phyloP scores from a whole-genome alignment of 2,329 filamentous ascomycete genomes.

The Allantophomopsis lycopodina region DNA sequence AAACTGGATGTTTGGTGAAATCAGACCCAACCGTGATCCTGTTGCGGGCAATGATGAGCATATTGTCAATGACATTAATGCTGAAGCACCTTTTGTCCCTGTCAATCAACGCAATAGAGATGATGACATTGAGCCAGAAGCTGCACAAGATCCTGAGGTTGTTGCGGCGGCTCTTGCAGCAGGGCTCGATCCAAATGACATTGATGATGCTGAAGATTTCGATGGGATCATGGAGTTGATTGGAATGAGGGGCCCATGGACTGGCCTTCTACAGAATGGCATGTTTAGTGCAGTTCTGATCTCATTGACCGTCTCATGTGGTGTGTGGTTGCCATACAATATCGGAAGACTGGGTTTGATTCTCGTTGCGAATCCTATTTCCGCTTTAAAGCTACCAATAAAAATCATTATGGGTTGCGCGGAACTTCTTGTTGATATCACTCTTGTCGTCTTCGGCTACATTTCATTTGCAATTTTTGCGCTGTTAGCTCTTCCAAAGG shows the following conservation, averaged over 20 bases:
- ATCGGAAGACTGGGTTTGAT: constrained; percentile 76
- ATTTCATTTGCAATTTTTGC: constrained; percentile 28
- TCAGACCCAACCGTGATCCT: constrained; percentile 29
- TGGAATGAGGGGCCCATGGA: constrained; percentile 87
- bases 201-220: constrained; percentile 80
- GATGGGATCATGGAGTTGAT: constrained; percentile 94
- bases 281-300: constrained; percentile 89
- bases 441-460: constrained; percentile 49
- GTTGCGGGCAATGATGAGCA: constrained; percentile 40
- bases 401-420: constrained; percentile 58
- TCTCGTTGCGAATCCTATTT: constrained; percentile 63
- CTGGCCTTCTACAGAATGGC: constrained; percentile 83
- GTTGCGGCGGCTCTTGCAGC: constrained; percentile 51
- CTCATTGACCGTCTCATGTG: constrained; percentile 70
- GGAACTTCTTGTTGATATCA: constrained; percentile 67
- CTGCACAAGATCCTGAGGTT: constrained; percentile 38
- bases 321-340: constrained; percentile 85
- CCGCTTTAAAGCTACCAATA: constrained; percentile 55
- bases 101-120: constrained; percentile 14
- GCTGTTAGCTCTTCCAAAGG: constrained; percentile 6
- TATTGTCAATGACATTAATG: constrained; percentile 40
- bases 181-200: constrained; percentile 60
- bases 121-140: constrained; percentile 7
- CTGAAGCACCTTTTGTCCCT: constrained; percentile 46
- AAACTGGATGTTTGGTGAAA: constrained; percentile 48